Evolutionary conservation across 164 flowering plant genomes (phyloP), one percentile per base, ranked within the genome.

Genomic region (Vitis cinerea): DNA sequence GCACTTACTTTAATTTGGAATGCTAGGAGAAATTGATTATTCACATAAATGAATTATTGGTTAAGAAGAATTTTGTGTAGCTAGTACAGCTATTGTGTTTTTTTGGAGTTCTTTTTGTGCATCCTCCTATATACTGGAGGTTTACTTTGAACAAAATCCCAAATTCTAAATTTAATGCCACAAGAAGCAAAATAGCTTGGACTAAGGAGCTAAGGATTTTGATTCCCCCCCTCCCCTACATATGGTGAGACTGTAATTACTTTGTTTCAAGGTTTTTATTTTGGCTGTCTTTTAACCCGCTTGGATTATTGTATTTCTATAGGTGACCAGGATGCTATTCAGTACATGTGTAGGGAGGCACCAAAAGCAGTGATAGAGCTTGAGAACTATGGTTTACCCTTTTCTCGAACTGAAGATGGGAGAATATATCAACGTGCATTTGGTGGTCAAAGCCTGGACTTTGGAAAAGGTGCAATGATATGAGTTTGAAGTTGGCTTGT

Each of bases 301-400:
- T 13, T 5, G 31, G 12, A 31, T 8, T 23, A 27, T 10, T 72
- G 30, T 70, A 27, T 51, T 61, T 70, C 30, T 61, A 23, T 68
- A 96, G 99, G 98, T 77, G 97, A 93, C 71, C 98, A 96, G 75
- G 99, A 96, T 86, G 97, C 98, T 64, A 92, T 96, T 66, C 98
- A 93, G 62, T 96, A 93, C 69, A 96, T 96, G 99, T 96, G 99
- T 71, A 87, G 98, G 68, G 99, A 96, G 80, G 99, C 99, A 68
- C 98, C 99, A 50, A 90, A 93, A 84, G 99, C 97, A 58, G 99
- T 96, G 48, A 92, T 93, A 75, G 98, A 96, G 80, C 97, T 96
- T 72, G 97, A 96, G 73, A 89, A 96, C 73, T 96, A 96, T 85
- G 97, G 99, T 11, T 72, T 96, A 52, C 99, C 99, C 53, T 96